Conservation (phyloP, 805 yeast species). For the Kluyveromyces dobzhanskii region DNA sequence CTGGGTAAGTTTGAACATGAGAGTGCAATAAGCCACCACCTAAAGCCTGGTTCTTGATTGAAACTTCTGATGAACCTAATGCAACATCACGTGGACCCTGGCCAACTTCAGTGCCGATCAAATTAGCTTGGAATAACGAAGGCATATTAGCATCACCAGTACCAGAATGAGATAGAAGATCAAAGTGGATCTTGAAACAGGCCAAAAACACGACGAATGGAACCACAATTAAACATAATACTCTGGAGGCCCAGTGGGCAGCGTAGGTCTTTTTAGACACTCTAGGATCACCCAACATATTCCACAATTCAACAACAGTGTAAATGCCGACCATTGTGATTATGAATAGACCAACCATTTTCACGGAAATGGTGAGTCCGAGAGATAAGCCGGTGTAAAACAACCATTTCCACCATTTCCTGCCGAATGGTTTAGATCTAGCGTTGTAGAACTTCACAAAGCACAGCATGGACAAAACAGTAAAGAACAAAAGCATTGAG, state of each 20-base stretch:
- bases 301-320: constrained; percentile 84
- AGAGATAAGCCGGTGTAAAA: constrained; percentile 73
- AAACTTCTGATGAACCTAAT: constrained; percentile 43
- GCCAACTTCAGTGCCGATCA: constrained; percentile 55
- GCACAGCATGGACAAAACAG: constrained; percentile 58
- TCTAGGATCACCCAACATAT: constrained; percentile 60
- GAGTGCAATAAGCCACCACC: constrained; percentile 81
- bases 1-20: constrained; percentile 78
- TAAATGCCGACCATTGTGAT: constrained; percentile 84
- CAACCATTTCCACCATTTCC: constrained; percentile 95
- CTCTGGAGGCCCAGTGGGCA: constrained; percentile 61
- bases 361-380: constrained; percentile 88
- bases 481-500: constrained; percentile 68
- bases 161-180: constrained; percentile 62
- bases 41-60: constrained; percentile 55
- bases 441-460: constrained; percentile 47
- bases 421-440: constrained; percentile 44
- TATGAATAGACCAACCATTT: constrained; percentile 94
- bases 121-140: constrained; percentile 72
- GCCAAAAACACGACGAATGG: constrained; percentile 57
- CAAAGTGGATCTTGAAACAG: constrained; percentile 70
- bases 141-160: constrained; percentile 78
- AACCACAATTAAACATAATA: constrained; percentile 50
- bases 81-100: constrained; percentile 67
- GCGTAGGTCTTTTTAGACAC: constrained; percentile 43